Percentiles rank a stretch among this genome's conserved stretches.
Evolutionary conservation across 2,329 filamentous ascomycete genomes (phyloP).

Genomic region (Fusarium sp.): DNA sequence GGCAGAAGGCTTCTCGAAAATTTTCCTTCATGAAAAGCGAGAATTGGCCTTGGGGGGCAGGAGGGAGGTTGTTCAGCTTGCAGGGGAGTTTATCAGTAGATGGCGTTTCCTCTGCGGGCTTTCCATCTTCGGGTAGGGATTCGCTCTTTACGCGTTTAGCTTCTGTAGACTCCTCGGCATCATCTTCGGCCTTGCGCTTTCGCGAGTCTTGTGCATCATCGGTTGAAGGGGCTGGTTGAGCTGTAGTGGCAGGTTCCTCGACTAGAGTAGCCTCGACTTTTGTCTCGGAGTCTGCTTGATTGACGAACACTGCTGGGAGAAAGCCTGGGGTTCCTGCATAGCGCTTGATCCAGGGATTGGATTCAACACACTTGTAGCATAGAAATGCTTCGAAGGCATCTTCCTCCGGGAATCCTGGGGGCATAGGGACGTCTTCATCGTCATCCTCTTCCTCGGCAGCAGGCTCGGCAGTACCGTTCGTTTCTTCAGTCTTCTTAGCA

Average conservation of each 20-base stretch:
- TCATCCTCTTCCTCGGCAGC: slow-evolving; percentile 55
- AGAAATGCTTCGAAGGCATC: slow-evolving; percentile 91
- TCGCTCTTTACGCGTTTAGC: slow-evolving; percentile 67
- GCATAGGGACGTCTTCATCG: slow-evolving; percentile 75
- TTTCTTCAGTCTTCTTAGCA: slow-evolving; percentile 30
- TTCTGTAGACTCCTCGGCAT: slow-evolving; percentile 53
- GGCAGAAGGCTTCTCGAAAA: slow-evolving; percentile 87
- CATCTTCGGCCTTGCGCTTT: slow-evolving; percentile 76
- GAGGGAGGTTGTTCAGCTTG: slow-evolving; percentile 72
- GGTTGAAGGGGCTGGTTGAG: background rate
- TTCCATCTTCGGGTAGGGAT: background rate
- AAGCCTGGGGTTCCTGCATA: slow-evolving; percentile 88
- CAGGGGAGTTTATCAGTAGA: slow-evolving; percentile 55
- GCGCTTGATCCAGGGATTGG: slow-evolving; percentile 89
- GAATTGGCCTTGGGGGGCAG: slow-evolving; percentile 69
- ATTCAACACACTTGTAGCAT: slow-evolving; percentile 92
- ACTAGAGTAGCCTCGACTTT: background rate
- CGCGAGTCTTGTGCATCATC: slow-evolving; percentile 54
- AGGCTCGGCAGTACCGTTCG: slow-evolving; percentile 35
- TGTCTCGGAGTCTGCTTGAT: slow-evolving; percentile 25
- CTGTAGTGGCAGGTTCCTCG: slow-evolving; percentile 12
- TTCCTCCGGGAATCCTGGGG: slow-evolving; percentile 88
- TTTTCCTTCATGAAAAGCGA: slow-evolving; percentile 84
- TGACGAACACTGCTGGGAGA: slow-evolving; percentile 74
- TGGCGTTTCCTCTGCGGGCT: slow-evolving; percentile 21